phyloP scores from a whole-genome alignment of 2,329 filamentous ascomycete genomes.

The Hymenoscyphus infarciens region DNA sequence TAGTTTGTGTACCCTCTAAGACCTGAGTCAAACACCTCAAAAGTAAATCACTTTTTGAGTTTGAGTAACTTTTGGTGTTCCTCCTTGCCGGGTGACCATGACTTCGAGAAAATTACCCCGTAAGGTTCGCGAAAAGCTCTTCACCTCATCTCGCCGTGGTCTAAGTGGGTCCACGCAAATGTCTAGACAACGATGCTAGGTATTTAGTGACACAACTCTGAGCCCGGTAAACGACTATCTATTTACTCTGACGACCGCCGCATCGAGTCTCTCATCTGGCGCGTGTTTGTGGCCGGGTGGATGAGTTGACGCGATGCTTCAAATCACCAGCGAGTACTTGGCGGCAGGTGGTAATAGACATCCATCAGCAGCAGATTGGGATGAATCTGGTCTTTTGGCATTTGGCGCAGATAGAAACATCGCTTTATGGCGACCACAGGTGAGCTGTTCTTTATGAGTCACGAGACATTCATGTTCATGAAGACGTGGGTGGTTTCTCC shows the following conservation, averaged over 20 bases:
- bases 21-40: background rate
- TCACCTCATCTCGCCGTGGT: background rate
- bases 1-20: background rate
- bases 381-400: conserved; percentile 67
- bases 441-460: conserved; percentile 40
- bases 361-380: conserved; percentile 88
- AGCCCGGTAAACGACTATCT: background rate
- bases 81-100: no score
- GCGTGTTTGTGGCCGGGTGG: conserved; percentile 8
- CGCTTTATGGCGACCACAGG: conserved; percentile 79
- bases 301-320: conserved; percentile 25
- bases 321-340: conserved; percentile 30
- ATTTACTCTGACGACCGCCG: background rate
- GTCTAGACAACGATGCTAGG: background rate
- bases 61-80: background rate
- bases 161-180: background rate
- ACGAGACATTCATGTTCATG: background rate
- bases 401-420: conserved; percentile 89
- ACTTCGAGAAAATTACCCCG: no score
- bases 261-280: background rate
- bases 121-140: background rate
- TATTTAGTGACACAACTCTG: background rate
- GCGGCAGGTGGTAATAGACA: conserved; percentile 85
- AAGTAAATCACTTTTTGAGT: background rate
- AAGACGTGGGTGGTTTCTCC: background rate